A percentile compares a stretch with the other conserved stretches of the same genome.
phyloP scores from a whole-genome alignment of 2,329 filamentous ascomycete genomes.

The Fusarium tjaetaba region DNA sequence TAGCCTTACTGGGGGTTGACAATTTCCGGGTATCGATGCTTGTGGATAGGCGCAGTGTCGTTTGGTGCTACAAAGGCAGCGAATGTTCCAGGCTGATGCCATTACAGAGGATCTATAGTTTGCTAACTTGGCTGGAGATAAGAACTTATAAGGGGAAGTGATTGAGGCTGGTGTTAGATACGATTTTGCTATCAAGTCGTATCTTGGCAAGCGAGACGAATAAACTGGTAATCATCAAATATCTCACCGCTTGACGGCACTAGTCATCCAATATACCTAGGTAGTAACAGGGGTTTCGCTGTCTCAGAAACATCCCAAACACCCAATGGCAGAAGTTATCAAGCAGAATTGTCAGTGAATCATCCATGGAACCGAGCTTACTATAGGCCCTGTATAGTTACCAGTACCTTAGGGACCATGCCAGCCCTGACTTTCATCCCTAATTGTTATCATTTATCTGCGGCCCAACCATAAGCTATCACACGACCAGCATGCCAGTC shows the following conservation, averaged over 20 bases:
- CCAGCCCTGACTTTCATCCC: neutral
- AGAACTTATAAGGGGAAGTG: neutral
- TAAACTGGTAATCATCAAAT: neutral
- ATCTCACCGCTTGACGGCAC: constrained; percentile 19
- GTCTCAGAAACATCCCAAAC: constrained; percentile 10
- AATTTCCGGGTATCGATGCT: neutral
- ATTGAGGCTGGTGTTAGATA: neutral
- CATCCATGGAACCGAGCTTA: constrained; percentile 1
- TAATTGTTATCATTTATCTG: neutral
- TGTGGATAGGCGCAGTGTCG: neutral
- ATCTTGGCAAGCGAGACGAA: constrained; percentile 5
- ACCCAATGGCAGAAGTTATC: constrained; percentile 1
- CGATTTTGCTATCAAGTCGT: neutral
- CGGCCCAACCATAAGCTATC: neutral
- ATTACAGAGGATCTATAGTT: neutral
- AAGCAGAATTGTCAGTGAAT: constrained; percentile 2
- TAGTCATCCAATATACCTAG: neutral
- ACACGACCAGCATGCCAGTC: neutral
- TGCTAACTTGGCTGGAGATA: neutral
- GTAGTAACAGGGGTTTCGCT: constrained; percentile 9
- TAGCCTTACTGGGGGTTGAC: neutral
- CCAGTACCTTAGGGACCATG: neutral
- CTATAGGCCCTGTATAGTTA: constrained; percentile 3
- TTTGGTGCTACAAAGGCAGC: neutral
- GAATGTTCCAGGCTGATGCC: neutral